Percentiles rank a stretch among this genome's conserved stretches.
phyloP scores from a whole-genome alignment of 2,329 filamentous ascomycete species.

The Colletotrichum neosansevieriae region DNA sequence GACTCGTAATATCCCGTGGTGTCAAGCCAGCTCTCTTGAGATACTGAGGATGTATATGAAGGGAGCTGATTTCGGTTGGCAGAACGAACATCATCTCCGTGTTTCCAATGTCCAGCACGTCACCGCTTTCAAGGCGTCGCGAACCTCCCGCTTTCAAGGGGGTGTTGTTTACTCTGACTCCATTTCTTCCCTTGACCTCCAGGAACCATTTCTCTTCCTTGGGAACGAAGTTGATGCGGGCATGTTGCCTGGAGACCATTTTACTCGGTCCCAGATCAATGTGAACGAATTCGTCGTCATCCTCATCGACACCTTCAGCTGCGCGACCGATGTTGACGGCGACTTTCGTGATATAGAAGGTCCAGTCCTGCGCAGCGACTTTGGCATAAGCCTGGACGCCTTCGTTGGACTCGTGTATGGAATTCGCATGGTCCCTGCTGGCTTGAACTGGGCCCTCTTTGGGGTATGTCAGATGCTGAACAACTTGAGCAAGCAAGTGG shows the following conservation, averaged over 20 bases:
- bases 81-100: constrained; percentile 99
- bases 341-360: constrained; percentile 84
- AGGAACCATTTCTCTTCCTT: constrained; percentile 84
- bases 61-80: constrained; percentile 76
- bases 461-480: constrained; percentile 60
- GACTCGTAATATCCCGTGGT: constrained; percentile 33
- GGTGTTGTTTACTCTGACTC: constrained; percentile 83
- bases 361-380: constrained; percentile 85
- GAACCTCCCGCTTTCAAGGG: constrained; percentile 75
- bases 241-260: constrained; percentile 82
- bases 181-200: constrained; percentile 90
- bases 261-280: constrained; percentile 91
- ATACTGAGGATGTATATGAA: constrained; percentile 77
- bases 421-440: constrained; percentile 72
- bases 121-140: constrained; percentile 81
- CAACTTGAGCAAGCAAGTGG: constrained; percentile 67
- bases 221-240: constrained; percentile 78
- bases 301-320: constrained; percentile 62
- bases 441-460: constrained; percentile 66
- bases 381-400: constrained; percentile 83
- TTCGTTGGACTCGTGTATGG: constrained; percentile 70
- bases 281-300: constrained; percentile 71
- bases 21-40: constrained; percentile 74
- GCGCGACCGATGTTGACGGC: constrained; percentile 81
- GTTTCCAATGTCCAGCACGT: constrained; percentile 90